These are phyloP conservation scores for Jaminaea rosea DNA, from an alignment of 1,284 basidiomycete species.

Conservation along the genomic window DNA sequence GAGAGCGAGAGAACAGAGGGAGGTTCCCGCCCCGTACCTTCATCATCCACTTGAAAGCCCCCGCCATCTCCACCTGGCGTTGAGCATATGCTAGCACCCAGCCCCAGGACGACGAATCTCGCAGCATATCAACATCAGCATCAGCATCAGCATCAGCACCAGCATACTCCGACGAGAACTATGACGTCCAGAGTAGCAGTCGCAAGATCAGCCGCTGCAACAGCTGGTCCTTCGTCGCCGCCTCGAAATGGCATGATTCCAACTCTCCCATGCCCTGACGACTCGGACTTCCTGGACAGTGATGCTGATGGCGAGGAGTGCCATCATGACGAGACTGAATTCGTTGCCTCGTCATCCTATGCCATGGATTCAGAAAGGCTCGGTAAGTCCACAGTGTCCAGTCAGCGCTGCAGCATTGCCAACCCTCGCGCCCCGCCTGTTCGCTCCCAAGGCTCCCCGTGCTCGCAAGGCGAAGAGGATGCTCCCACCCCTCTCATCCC, in stretches of 20 bases:
- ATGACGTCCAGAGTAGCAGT: no score
- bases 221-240: background rate
- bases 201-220: background rate
- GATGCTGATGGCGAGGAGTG: background rate
- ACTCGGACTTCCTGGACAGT: background rate
- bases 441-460: no score
- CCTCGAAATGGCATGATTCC: background rate
- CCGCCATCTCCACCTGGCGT: no score
- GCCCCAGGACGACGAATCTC: background rate
- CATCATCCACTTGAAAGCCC: no score
- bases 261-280: background rate
- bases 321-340: background rate
- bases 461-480: no score
- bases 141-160: no score
- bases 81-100: constrained; percentile 1
- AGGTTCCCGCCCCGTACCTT: no score
- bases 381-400: background rate
- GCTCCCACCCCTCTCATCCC: background rate
- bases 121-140: no score
- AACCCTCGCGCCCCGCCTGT: background rate
- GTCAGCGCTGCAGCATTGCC: background rate
- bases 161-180: no score
- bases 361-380: no score
- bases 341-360: background rate
- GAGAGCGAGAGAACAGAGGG: no score